Percentiles rank a stretch among this genome's conserved stretches.
Evolutionary conservation across 1,139 yeast genomes (phyloP).

Genomic region (Keqinozyma sinolaborantium): DNA sequence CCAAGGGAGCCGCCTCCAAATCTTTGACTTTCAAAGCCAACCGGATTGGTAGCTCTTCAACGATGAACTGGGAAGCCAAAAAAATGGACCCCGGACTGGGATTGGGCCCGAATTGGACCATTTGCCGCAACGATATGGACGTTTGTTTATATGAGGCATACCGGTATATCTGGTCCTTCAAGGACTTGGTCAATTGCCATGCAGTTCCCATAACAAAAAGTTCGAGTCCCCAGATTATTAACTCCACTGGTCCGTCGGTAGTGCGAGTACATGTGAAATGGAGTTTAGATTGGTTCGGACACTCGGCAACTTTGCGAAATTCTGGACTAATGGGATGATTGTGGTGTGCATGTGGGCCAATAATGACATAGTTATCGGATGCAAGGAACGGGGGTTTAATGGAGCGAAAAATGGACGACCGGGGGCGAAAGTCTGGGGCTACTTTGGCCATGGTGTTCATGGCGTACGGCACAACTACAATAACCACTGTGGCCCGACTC

Average conservation of each 20-base stretch:
- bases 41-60: constrained; percentile 84
- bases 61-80: constrained; percentile 81
- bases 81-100: constrained; percentile 79
- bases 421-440: no score
- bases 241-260: constrained; percentile 1
- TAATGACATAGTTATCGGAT: no score
- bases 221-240: constrained; percentile 2
- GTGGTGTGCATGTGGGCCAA: no score
- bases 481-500: no score
- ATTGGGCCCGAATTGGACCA: constrained; percentile 87
- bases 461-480: no score
- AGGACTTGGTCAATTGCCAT: constrained; percentile 41
- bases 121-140: constrained; percentile 78
- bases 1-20: constrained; percentile 75
- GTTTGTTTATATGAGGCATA: constrained; percentile 81
- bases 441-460: no score
- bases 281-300: background rate
- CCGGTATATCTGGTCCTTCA: constrained; percentile 39
- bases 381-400: no score
- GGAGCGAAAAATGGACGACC: no score
- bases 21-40: constrained; percentile 85
- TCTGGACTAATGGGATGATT: no score
- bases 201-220: constrained; percentile 33
- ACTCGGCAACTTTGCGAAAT: background rate
- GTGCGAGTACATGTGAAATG: background rate